Percentiles rank a stretch among this genome's conserved stretches.
These are phyloP conservation scores for Eucalyptus tenuipes DNA, from an alignment of 345 rosid species.

Conservation along the genomic window DNA sequence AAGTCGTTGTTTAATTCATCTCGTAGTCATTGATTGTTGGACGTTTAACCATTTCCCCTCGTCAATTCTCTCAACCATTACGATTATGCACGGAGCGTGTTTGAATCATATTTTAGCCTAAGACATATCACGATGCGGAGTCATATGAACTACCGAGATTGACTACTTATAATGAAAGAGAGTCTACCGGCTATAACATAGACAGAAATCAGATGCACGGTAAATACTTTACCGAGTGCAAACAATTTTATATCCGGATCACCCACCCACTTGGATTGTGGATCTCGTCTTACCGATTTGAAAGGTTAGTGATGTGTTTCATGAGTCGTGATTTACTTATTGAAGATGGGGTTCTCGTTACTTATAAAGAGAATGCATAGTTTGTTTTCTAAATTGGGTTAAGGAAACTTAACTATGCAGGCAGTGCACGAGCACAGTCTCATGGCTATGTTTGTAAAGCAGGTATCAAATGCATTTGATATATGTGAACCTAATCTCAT, in stretches of 20 bases:
- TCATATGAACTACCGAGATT: background rate
- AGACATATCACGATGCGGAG: background rate
- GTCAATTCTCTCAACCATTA: background rate
- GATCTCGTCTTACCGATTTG: background rate
- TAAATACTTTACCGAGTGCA: background rate
- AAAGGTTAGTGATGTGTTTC: background rate
- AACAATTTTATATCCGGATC: background rate
- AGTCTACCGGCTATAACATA: background rate
- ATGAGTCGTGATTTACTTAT: background rate
- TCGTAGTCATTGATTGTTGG: background rate
- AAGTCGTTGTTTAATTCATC: constrained; percentile 12
- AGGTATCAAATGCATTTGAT: background rate
- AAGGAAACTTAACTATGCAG: background rate
- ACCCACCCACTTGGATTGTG: background rate
- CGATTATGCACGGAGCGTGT: background rate
- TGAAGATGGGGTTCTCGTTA: background rate
- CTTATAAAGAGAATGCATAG: background rate
- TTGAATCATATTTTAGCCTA: background rate
- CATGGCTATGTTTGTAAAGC: background rate
- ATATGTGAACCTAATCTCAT: background rate
- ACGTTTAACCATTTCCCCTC: background rate
- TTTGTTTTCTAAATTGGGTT: background rate
- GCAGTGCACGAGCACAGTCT: background rate
- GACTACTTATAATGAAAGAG: background rate
- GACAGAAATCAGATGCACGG: background rate